Base-by-base conservation (phyloP, 495 filamentous ascomycete species). In the Talaromyces proteolyticus region DNA sequence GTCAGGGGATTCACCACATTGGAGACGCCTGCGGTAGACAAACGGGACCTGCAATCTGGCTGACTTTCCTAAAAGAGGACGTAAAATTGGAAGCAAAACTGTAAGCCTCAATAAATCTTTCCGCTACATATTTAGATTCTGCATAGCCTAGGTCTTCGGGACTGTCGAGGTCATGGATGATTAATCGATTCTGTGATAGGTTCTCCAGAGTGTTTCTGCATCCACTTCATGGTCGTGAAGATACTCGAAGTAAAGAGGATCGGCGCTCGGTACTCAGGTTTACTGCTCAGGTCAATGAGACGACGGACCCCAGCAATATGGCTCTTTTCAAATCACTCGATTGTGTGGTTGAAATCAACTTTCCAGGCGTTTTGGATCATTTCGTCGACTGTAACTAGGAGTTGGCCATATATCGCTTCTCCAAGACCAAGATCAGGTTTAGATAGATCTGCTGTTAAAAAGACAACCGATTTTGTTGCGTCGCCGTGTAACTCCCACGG, bases 301-400 rank as follows among this genome's bases (percentile, higher is more conserved):
- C 72, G 69, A 41, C 72, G 65, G 17, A 79, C 70, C 8, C 78
- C 75, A 6, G 62, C 59, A 19, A 82, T 67, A 52, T 79, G 70
- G 1, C 74, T 72, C 53, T 77, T 68, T 52, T 75, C 72, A 22
- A 82, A 83, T 1, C 72, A 73, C 25, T 67, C 64, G 40, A 80
- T 60, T 0, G 69, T 55, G 17, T 71, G 67, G 58, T 83, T 81
- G 68, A 83, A 84, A 57, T 85, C 75, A 14, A 84, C 78, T 2
- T 72, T 74, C 81, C 80, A 85, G 22, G 76, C 75, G 57, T 80
- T 81, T 57, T 82, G 78, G 47, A 82, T 78, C 21, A 83, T 59
- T 2, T 69, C 44, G 73, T 77, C 22, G 59, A 71, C 63, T 20
- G 63, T 55, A 16, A 23, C 11, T 40, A 72, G 44, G 2, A 79